Evolutionary conservation across 208 protist genomes (phyloP), one percentile per base, ranked within the genome.

Genomic region (Novymonas esmeraldas): DNA sequence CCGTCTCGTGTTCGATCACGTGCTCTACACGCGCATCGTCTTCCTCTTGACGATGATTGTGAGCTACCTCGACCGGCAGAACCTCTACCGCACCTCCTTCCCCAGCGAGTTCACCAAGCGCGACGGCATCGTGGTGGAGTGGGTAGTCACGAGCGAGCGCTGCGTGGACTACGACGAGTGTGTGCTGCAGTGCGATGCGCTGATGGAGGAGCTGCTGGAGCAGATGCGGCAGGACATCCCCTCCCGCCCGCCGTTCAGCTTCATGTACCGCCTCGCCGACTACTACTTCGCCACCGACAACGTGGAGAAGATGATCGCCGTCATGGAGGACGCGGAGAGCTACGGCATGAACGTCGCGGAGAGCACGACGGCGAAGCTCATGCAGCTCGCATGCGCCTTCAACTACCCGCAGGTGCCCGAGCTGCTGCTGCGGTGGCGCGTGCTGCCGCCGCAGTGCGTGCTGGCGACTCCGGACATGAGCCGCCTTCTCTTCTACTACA

Each of bases 261-360:
- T 96, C 26, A 79, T 91, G 67, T 94, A 88, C 70, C 88, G 91
- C 55, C 78, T 96, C 48, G 84, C 89, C 20, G 91, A 96, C 67
- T 96, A 96, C 79, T 96, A 94, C 81, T 96, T 96, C 62, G 85
- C 91, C 52, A 90, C 89, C 20, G 91, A 96, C 63, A 96, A 96
- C 75, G 78, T 94, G 34, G 82, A 94, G 41, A 96, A 96, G 80
- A 88, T 96, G 84, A 78, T 96, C 24, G 89, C 91, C 7, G 83
- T 89, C 14, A 94, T 94, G 88, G 91, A 96, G 78, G 91, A 96
- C 60, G 70, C 87, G 0, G 70, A 85, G 18, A 78, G 68, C 60
- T 93, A 85, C 62, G 91, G 88, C 41, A 68, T 92, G 28, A 70
- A 66, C 42, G 78, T 94, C 38, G 91, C 91, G 16, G 88, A 96